phyloP scores from a whole-genome alignment of 345 rosid species.

The Barbarea vulgaris region DNA sequence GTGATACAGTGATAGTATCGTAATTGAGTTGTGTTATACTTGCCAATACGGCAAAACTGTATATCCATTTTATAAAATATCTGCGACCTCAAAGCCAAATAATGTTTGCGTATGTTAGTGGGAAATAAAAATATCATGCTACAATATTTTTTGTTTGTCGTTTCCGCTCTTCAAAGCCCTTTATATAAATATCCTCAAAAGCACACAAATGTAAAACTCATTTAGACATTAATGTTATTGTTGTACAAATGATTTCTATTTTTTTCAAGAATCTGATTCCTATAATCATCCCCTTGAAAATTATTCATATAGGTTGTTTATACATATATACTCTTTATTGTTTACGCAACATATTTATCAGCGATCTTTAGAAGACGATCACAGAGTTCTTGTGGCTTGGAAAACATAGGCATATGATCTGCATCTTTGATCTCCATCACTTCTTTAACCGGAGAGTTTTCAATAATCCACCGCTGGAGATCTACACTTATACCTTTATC shows the following conservation, averaged over 20 bases:
- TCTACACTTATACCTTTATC: conserved; percentile 33
- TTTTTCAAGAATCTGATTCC: background rate
- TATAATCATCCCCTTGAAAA: background rate
- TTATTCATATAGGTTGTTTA: background rate
- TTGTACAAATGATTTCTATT: no score
- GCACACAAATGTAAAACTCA: no score
- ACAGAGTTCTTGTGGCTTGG: conserved; percentile 46
- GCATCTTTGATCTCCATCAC: conserved; percentile 48
- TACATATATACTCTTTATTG: background rate
- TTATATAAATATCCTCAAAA: no score
- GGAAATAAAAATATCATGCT: background rate
- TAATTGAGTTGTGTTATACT: background rate
- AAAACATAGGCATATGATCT: conserved; percentile 54
- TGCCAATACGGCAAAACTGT: background rate
- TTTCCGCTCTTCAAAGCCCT: no score
- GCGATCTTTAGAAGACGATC: conserved; percentile 36
- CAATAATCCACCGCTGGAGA: conserved; percentile 44
- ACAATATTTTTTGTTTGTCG: no score
- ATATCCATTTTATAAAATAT: background rate
- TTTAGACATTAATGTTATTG: no score
- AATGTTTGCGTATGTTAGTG: background rate
- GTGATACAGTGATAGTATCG: background rate
- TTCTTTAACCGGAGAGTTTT: conserved; percentile 40
- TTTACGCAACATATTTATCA: conserved; percentile 17
- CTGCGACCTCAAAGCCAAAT: background rate